A percentile compares a stretch with the other conserved stretches of the same genome.
These are phyloP conservation scores for Nasturtium officinale DNA, from an alignment of 345 rosid genomes.

Conservation along the genomic window DNA sequence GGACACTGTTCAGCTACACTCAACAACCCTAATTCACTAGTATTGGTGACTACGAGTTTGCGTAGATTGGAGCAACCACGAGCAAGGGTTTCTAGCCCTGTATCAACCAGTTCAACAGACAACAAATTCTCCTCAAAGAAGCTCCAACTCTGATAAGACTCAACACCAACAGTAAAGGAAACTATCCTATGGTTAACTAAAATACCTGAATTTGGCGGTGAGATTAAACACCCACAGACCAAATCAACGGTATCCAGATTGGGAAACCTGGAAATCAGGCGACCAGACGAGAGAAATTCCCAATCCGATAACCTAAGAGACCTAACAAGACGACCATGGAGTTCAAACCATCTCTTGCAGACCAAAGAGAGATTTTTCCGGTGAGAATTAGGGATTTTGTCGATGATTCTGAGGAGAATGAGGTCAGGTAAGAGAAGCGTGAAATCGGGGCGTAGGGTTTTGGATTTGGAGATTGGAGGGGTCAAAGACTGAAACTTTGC, in stretches of 20 bases:
- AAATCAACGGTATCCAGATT: constrained; percentile 68
- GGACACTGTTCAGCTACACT: constrained; percentile 64
- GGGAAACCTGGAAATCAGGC: constrained; percentile 66
- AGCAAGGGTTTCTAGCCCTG: constrained; percentile 59
- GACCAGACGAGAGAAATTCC: constrained; percentile 71
- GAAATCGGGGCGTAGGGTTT: constrained; percentile 53
- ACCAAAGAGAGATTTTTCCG: constrained; percentile 59
- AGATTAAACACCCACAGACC: constrained; percentile 54
- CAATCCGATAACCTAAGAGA: constrained; percentile 68
- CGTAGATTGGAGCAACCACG: constrained; percentile 68
- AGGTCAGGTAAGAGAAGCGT: constrained; percentile 78
- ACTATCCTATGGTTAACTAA: constrained; percentile 50
- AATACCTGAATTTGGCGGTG: constrained; percentile 60
- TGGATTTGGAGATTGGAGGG: constrained; percentile 46
- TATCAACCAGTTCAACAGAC: constrained; percentile 64
- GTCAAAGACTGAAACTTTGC: constrained; percentile 59
- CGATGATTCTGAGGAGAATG: constrained; percentile 65
- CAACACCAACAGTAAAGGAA: constrained; percentile 54
- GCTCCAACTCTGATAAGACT: constrained; percentile 43
- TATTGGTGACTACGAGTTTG: constrained; percentile 62
- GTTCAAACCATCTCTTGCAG: constrained; percentile 86
- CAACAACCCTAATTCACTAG: constrained; percentile 75
- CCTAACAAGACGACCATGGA: constrained; percentile 75
- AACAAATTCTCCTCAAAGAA: constrained; percentile 57
- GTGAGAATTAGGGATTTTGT: constrained; percentile 60